phyloP scores from a whole-genome alignment of 495 filamentous ascomycete genomes.

The Xeromyces bisporus region DNA sequence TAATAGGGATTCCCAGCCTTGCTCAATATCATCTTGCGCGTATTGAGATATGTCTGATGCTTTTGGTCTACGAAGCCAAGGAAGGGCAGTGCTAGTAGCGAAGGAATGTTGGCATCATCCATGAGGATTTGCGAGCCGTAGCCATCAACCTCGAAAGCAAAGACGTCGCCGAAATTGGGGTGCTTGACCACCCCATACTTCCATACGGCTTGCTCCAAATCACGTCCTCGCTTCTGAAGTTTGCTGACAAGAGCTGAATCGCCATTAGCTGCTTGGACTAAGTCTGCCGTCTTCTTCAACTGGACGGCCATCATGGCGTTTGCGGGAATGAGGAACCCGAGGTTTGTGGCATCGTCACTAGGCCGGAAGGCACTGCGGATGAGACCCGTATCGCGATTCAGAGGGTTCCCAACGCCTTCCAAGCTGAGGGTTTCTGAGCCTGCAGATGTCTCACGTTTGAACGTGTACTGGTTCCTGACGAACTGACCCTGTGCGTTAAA shows the following conservation, averaged over 20 bases:
- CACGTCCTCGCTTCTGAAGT: slow-evolving; percentile 44
- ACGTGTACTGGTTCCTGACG: slow-evolving; percentile 64
- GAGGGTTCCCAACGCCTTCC: slow-evolving; percentile 70
- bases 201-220: slow-evolving; percentile 61
- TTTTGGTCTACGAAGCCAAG: slow-evolving; percentile 59
- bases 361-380: slow-evolving; percentile 87
- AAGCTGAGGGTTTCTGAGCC: slow-evolving; percentile 87
- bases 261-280: slow-evolving; percentile 44
- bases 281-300: slow-evolving; percentile 54
- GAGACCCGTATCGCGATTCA: slow-evolving; percentile 69
- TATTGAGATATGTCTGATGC: slow-evolving; percentile 71
- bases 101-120: slow-evolving; percentile 96
- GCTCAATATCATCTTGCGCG: slow-evolving; percentile 73
- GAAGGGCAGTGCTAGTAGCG: slow-evolving; percentile 68
- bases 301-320: slow-evolving; percentile 95
- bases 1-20: slow-evolving; percentile 79
- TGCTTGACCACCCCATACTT: slow-evolving; percentile 83
- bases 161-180: slow-evolving; percentile 70
- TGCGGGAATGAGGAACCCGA: slow-evolving; percentile 89
- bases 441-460: slow-evolving; percentile 57
- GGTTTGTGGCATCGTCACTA: slow-evolving; percentile 92
- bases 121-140: slow-evolving; percentile 84
- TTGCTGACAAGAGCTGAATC: slow-evolving; percentile 31
- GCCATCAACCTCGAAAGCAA: slow-evolving; percentile 93
- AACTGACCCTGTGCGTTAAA: slow-evolving; percentile 52